Percentiles rank a stretch among this genome's conserved stretches.
phyloP scores from a whole-genome alignment of 139 green algal genomes.

The Chlorella sorokiniana region DNA sequence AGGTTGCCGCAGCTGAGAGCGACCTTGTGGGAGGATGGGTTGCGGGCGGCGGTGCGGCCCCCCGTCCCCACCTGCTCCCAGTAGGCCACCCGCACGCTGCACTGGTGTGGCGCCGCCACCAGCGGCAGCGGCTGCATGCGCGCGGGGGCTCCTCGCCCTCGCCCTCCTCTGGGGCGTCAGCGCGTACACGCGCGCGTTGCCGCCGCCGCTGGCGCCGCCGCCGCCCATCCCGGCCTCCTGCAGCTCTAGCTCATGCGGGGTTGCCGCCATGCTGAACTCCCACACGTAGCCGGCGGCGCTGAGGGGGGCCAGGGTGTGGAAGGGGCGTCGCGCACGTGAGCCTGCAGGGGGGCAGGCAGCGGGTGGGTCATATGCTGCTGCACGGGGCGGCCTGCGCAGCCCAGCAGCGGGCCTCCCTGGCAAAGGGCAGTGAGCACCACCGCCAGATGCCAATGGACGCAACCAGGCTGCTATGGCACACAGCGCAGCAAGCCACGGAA shows the following conservation, averaged over 20 bases:
- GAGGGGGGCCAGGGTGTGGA: slow-evolving; percentile 57
- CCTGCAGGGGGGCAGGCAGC: slow-evolving; percentile 2
- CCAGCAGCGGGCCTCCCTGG: too few species aligned
- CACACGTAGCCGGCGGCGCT: slow-evolving; percentile 41
- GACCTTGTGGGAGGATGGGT: background rate
- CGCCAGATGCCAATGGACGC: background rate
- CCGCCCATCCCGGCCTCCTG: slow-evolving; percentile 32
- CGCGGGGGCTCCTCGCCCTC: background rate
- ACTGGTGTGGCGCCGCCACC: slow-evolving; percentile 8
- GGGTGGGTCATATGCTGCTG: too few species aligned
- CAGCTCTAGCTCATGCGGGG: slow-evolving; percentile 53
- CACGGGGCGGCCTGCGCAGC: too few species aligned
- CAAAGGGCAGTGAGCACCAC: background rate
- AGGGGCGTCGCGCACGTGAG: slow-evolving; percentile 42
- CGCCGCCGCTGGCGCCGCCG: background rate
- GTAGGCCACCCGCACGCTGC: slow-evolving; percentile 39
- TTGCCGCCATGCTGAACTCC: slow-evolving; percentile 29
- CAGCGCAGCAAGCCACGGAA: background rate
- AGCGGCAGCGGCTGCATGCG: slow-evolving; percentile 29
- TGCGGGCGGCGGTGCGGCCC: background rate
- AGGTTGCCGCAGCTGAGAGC: background rate
- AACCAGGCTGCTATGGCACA: background rate
- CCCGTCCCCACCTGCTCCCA: slow-evolving; percentile 28
- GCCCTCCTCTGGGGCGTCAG: slow-evolving; percentile 30
- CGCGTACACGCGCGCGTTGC: slow-evolving; percentile 5